Percentiles rank a stretch among this genome's conserved stretches.
Conservation (phyloP, 345 rosid species). For the Anacardium occidentale region DNA sequence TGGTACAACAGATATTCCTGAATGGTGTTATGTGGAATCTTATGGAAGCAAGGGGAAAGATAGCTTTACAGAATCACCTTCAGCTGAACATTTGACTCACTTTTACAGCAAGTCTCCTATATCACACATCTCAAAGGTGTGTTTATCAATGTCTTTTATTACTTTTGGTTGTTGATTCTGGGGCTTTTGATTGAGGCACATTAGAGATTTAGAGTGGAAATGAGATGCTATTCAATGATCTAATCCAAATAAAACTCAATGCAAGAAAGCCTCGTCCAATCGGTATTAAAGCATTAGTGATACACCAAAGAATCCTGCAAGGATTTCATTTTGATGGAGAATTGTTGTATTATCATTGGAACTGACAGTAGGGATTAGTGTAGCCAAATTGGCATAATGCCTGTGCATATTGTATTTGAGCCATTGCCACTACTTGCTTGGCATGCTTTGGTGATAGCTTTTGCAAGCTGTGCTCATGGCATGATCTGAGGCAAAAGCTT, state of each 20-base stretch:
- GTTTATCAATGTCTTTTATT: conserved; percentile 4
- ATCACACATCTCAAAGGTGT: conserved; percentile 79
- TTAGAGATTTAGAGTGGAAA: neutral
- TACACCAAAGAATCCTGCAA: neutral
- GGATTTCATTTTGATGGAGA: neutral
- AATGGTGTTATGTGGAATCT: conserved; percentile 77
- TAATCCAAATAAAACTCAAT: neutral
- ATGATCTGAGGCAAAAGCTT: conserved; percentile 10
- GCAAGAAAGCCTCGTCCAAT: neutral
- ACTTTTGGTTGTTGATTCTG: neutral
- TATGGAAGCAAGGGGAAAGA: conserved; percentile 60
- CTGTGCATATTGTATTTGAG: neutral
- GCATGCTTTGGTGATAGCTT: neutral
- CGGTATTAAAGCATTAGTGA: neutral
- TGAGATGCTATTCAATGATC: neutral
- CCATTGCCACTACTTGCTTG: neutral
- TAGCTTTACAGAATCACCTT: conserved; percentile 70
- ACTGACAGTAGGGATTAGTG: neutral
- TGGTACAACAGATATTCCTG: conserved; percentile 83
- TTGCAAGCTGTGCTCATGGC: conserved; percentile 8
- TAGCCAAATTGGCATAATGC: neutral
- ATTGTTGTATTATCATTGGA: neutral
- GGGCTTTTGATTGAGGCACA: neutral
- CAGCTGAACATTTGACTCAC: conserved; percentile 56
- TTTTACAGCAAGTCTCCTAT: conserved; percentile 81